A percentile compares a stretch with the other conserved stretches of the same genome.
phyloP scores from a whole-genome alignment of 306 rosid species.

The Prunus padus region DNA sequence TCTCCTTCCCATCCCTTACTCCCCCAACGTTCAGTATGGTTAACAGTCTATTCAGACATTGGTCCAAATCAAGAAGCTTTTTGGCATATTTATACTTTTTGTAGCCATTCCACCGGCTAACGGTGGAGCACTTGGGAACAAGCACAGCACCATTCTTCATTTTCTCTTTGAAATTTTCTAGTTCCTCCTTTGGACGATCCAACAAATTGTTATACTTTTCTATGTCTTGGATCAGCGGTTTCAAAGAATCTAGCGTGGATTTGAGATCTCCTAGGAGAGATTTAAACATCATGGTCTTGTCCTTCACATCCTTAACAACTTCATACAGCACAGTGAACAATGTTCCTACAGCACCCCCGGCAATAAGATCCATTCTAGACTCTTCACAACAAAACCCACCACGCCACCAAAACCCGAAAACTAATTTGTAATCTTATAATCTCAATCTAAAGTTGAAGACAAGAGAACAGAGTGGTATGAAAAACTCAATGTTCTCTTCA shows the following conservation, averaged over 20 bases:
- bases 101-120: constrained; percentile 33
- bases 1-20: constrained; percentile 19
- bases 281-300: constrained; percentile 27
- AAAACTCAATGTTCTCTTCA: background rate
- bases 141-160: constrained; percentile 33
- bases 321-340: constrained; percentile 21
- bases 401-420: background rate
- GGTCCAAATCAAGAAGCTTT: constrained; percentile 36
- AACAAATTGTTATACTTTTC: constrained; percentile 11
- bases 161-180: background rate
- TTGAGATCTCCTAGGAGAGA: constrained; percentile 19
- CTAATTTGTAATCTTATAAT: background rate
- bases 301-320: constrained; percentile 9
- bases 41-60: constrained; percentile 26
- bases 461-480: background rate
- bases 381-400: background rate
- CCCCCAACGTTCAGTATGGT: constrained; percentile 12
- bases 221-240: constrained; percentile 29
- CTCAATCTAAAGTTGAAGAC: background rate
- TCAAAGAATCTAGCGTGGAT: constrained; percentile 16
- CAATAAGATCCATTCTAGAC: background rate
- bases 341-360: constrained; percentile 31
- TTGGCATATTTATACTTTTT: constrained; percentile 24
- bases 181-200: constrained; percentile 31
- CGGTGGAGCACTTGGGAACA: constrained; percentile 29